Evolutionary conservation across 495 filamentous ascomycete species (phyloP), one percentile per base, ranked within the genome.

Genomic region (Trichoderma orchidacearum): DNA sequence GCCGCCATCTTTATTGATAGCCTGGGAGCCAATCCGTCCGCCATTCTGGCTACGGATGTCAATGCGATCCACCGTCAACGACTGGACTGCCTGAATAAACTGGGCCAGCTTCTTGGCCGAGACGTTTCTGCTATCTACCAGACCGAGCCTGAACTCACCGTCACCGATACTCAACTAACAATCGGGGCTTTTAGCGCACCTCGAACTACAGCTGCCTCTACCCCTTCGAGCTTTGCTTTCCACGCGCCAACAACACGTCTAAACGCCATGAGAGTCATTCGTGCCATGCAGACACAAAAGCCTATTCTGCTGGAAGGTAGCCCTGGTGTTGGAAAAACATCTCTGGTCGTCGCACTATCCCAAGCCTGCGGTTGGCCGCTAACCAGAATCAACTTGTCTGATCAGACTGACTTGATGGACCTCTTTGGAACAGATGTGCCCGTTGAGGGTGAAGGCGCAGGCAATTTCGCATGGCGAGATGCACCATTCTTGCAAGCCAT

Each of bases 391-490:
- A 99, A 99, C 64, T 75, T 99, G 56, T 96, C 93, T 0, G 94
- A 97, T 59, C 94, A 99, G 70, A 96, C 94, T 1, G 94, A 99
- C 62, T 72, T 99, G 21, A 93, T 95, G 75, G 94, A 99, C 65
- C 72, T 99, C 9, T 99, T 99, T 68, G 94, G 94, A 35, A 96
- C 91, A 5, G 94, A 99, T 75, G 88, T 95, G 2, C 94, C 94
- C 1, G 80, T 95, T 11, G 92, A 96, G 69, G 92, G 90, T 36
- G 89, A 83, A 0, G 80, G 86, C 62, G 83, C 87, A 18, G 93
- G 94, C 2, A 83, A 86, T 55, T 99, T 99, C 60, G 82, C 83
- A 5, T 99, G 94, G 94, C 81, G 90, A 58, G 91, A 97, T 68
- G 94, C 90, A 13, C 90, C 94, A 1, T 99, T 97, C 65, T 72